A percentile compares a stretch with the other conserved stretches of the same genome.
phyloP scores from a whole-genome alignment of 2,329 filamentous ascomycete genomes.

The Fusarium veterinarium region DNA sequence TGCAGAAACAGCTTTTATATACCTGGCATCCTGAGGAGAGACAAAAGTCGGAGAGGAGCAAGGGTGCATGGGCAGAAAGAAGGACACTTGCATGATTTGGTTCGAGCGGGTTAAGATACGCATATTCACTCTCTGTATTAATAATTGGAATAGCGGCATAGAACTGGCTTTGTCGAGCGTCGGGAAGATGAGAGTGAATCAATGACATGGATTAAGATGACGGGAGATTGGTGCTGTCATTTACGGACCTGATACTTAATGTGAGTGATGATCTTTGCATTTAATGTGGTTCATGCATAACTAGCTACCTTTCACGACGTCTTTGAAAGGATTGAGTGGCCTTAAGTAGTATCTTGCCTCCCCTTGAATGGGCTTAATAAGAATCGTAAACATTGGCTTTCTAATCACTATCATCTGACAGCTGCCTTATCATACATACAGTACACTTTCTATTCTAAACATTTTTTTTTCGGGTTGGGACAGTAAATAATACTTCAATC shows the following conservation, averaged over 20 bases:
- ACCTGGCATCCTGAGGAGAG: constrained; percentile 18
- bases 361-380: background rate
- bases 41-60: constrained; percentile 3
- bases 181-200: constrained; percentile 8
- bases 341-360: background rate
- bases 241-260: constrained; percentile 26
- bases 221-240: constrained; percentile 25
- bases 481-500: constrained; percentile 2
- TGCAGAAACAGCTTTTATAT: constrained; percentile 5
- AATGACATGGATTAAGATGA: constrained; percentile 11
- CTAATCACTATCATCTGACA: constrained; percentile 1
- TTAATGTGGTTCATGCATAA: background rate
- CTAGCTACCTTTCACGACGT: background rate
- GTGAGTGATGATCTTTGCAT: constrained; percentile 41
- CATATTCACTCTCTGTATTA: constrained; percentile 31
- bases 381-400: constrained; percentile 2
- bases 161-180: constrained; percentile 22
- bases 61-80: background rate
- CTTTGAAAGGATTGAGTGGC: too few species aligned
- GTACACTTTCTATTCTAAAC: constrained; percentile 27
- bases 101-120: constrained; percentile 16
- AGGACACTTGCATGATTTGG: constrained; percentile 18
- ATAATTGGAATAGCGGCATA: constrained; percentile 32
- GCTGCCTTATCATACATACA: constrained; percentile 42
- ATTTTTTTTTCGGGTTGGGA: background rate